Base-by-base conservation (phyloP, 1,284 basidiomycete genomes). In the Porodaedalea pini region DNA sequence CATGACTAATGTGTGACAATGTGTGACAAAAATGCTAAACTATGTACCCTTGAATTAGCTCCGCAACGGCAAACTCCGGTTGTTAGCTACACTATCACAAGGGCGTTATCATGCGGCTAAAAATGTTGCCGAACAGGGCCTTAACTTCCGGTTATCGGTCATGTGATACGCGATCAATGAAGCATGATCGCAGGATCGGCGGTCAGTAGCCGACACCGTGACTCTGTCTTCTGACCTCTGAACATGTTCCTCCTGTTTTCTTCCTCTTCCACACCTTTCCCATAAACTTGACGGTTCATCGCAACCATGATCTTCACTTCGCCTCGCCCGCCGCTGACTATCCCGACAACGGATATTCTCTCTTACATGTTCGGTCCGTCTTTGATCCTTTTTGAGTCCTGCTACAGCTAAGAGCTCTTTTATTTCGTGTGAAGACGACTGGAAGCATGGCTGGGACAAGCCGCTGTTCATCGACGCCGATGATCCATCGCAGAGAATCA, bases 341-440 rank as follows among this genome's bases (percentile, higher is more conserved):
- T 62, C 53, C 61, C 61, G 23, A 56, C 56, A 27, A 48, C 45
- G 21, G 61, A 62, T 44, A 52, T 62, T 48, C 57, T 62, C 29
- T 56, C 60, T 15, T 62, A 55, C 47, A 56, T 62, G 25, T 62
- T 62, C 36, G 61, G 61, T 60, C 13, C 13, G 58, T 54, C 39
- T n/a, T 45, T 17, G 49, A 43, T 23, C 39, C 50, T 17, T 19
- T 47, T 21, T 32, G 21, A 17, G 23, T 51, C 29, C 19, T 40
- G 34, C 27, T 32, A 21, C 17, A 49, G 10, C 32, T 50, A 40
- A 55, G 11, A n/a, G 27, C 25, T 19, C 3, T 31, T 31, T 11
- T 56, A 47, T 29, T 5, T 15, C 31, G 3, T 3, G 11, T 17
- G 11, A 27, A 47, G 61, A 62, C 32, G 50, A 57, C 27, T 59